These are phyloP conservation scores for Yamadazyma mexicana DNA, from an alignment of 1,139 yeast species.

Conservation along the genomic window DNA sequence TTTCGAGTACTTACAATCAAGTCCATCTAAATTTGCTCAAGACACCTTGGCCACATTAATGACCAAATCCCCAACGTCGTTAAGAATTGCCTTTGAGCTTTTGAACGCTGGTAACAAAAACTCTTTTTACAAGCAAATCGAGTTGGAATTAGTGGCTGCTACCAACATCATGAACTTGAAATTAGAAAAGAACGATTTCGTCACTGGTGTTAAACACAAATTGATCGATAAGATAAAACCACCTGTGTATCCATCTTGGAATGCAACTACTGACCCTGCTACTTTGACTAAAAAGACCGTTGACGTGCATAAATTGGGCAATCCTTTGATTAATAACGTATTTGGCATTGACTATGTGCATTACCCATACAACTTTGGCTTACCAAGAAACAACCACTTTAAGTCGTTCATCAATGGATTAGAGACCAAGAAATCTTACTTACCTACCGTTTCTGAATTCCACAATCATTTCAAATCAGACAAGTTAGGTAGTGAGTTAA, in stretches of 20 bases:
- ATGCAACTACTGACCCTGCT: constrained; percentile 23
- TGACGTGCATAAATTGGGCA: constrained; percentile 31
- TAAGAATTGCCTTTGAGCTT: constrained; percentile 71
- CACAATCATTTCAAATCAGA: constrained; percentile 57
- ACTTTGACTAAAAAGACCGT: constrained; percentile 24
- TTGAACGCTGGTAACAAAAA: constrained; percentile 62
- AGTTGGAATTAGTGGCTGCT: constrained; percentile 75
- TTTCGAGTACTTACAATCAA: constrained; percentile 53
- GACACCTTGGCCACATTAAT: constrained; percentile 55
- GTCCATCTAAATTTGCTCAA: constrained; percentile 66
- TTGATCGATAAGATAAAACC: constrained; percentile 63
- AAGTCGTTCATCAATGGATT: constrained; percentile 62
- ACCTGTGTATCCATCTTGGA: constrained; percentile 54
- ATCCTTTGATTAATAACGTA: constrained; percentile 44
- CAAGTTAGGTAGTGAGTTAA: constrained; percentile 64
- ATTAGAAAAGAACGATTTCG: constrained; percentile 62
- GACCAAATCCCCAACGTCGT: constrained; percentile 72
- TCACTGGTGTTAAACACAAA: constrained; percentile 74
- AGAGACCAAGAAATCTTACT: constrained; percentile 61
- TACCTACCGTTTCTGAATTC: constrained; percentile 68
- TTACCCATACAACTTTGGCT: constrained; percentile 78
- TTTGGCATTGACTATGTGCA: constrained; percentile 54
- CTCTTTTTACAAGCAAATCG: constrained; percentile 65
- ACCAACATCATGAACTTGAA: constrained; percentile 65
- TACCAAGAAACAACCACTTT: constrained; percentile 68